Base-by-base conservation (phyloP, 2,329 filamentous ascomycete species). In the Clonostachys sp. region DNA sequence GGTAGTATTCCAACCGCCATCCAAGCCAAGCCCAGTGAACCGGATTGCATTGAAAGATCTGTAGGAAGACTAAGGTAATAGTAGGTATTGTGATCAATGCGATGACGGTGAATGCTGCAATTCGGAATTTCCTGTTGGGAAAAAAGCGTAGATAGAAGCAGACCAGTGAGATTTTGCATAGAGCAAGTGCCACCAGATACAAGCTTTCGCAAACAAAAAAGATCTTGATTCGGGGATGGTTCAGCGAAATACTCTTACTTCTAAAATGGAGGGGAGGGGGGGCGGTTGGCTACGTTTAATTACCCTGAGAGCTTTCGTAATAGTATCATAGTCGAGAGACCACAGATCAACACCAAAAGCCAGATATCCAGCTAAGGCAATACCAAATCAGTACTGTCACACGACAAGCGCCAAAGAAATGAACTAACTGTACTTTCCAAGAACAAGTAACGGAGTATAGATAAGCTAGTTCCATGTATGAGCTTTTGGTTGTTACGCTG, bases 41-140 rank as follows among this genome's bases (percentile, higher is more conserved):
- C 1, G 61, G 61, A 2, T 46, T 48, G 58, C 74, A 77, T 49
- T 74, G 67, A 16, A 75, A 66, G 43, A 75, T 58, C 35, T 57
- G 66, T 24, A 68, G 55, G 16, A 71, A 56, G 10, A 65, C 52
- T 40, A 73, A 57, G 5, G 64, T 58, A 2, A 65, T 44, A 13
- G 68, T 64, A 44, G 65, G 68, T 2, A 62, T 34, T 2, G 65
- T 34, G 5, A 68, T 60, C 17, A 68, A 55, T n/a, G 52, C 51
- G 18, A 72, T 57, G 3, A 66, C 62, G 13, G 51, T 58, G 53
- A 59, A 63, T 7, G 66, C 61, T 3, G 9, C 24, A 30, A 30
- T 10, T n/a, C 61, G 62, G 49, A 72, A 64, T 3, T 50, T 49
- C 6, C 51, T 59, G 5, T 57, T 56, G 12, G 67, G 57, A 17